Evolutionary conservation across 768 basidiomycete genomes (phyloP).

Genomic region (Termitomyces sp.): DNA sequence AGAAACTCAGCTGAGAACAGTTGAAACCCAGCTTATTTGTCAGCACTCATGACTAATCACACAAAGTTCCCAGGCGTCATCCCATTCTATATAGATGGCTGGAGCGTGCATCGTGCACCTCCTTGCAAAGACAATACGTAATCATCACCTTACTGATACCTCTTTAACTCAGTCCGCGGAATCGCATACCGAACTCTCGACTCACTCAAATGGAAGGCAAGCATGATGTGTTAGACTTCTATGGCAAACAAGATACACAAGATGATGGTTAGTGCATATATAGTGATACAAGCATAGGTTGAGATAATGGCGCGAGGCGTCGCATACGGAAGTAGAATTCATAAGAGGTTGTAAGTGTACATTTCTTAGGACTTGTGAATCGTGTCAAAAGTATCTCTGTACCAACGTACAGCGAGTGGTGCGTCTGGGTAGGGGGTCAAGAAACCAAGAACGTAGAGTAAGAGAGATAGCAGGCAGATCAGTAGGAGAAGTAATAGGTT

Average conservation of each 20-base stretch:
- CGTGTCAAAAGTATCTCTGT: background rate
- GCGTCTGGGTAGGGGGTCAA: background rate
- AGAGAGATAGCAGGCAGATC: background rate
- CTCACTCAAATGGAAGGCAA: background rate
- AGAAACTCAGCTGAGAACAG: no score
- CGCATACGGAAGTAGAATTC: background rate
- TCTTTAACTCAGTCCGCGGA: background rate
- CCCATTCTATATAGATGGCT: no score
- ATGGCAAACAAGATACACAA: background rate
- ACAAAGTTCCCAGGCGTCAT: no score
- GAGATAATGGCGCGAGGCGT: slow-evolving; percentile 2
- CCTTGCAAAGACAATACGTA: no score
- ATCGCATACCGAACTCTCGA: no score
- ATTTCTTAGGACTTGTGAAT: background rate
- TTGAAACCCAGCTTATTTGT: no score
- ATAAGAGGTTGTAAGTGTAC: background rate
- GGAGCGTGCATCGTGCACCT: no score
- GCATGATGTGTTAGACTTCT: background rate
- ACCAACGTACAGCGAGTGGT: background rate
- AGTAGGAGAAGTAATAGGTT: background rate
- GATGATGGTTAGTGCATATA: background rate
- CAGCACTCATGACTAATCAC: no score
- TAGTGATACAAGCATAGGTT: background rate
- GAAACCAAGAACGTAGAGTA: background rate
- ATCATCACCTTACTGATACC: no score